Evolutionary conservation across 2,329 filamentous ascomycete species (phyloP).

Genomic region (Penicillium sp.): DNA sequence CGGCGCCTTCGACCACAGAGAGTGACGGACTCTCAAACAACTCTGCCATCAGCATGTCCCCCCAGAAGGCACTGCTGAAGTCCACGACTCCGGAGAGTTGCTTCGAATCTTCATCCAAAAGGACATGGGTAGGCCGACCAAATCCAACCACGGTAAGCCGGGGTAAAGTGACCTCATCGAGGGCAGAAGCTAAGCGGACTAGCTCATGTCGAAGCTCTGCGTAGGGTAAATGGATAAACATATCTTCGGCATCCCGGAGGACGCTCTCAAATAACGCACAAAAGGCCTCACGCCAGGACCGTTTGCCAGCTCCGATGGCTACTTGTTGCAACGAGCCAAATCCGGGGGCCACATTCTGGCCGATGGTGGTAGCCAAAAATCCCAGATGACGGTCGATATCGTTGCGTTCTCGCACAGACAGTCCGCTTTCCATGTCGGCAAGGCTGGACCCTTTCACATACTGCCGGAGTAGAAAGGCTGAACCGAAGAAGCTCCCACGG

Average conservation of each 20-base stretch:
- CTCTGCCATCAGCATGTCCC: constrained; percentile 57
- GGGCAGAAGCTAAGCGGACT: constrained; percentile 43
- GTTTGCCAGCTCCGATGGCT: constrained; percentile 46
- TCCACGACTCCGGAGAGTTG: constrained; percentile 54
- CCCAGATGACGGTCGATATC: constrained; percentile 41
- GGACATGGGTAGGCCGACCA: constrained; percentile 52
- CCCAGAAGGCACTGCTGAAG: constrained; percentile 58
- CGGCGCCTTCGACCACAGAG: constrained; percentile 41
- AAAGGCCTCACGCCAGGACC: constrained; percentile 58
- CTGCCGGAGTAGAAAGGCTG: constrained; percentile 42
- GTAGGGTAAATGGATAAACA: constrained; percentile 59
- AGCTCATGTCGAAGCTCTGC: constrained; percentile 55
- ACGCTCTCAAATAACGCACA: constrained; percentile 53
- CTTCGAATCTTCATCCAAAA: constrained; percentile 53
- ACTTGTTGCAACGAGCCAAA: constrained; percentile 56
- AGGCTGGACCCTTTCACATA: constrained; percentile 38
- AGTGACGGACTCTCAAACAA: constrained; percentile 45
- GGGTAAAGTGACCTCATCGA: constrained; percentile 55
- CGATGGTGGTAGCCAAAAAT: constrained; percentile 43
- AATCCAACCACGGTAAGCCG: constrained; percentile 55
- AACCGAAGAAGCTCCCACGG: constrained; percentile 26
- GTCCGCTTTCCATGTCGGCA: constrained; percentile 30
- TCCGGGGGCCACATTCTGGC: constrained; percentile 47
- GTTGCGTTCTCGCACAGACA: constrained; percentile 33
- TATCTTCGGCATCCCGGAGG: constrained; percentile 60